Evolutionary conservation across 345 rosid genomes (phyloP), one percentile per base, ranked within the genome.

Genomic region (Eucalyptus curtisii): DNA sequence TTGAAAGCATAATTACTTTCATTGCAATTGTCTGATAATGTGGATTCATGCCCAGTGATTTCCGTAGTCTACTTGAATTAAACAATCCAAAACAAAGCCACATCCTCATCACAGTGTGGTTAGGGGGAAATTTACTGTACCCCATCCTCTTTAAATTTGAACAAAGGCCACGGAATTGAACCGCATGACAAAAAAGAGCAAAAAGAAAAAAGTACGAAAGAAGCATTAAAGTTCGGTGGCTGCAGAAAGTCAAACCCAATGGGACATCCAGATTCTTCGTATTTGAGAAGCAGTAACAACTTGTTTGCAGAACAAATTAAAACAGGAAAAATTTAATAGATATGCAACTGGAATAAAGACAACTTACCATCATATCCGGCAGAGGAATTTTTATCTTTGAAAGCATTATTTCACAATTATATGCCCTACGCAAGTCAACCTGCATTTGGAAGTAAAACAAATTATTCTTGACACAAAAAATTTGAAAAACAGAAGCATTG

Each of bases 321-420:
- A 49, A 27, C 24, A 85, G 64, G 88, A 27, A 59, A 27, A 20
- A 71, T 27, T 79, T 12, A 49, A 20, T 30, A 40, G 8, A 13
- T 86, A 42, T 40, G 66, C 64, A 86, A 30, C 45, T 40, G 44
- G 80, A 91, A 89, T 48, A 90, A 90, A 87, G 88, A 88, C 76
- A 90, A 92, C 99, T 95, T 97, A 97, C 99, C 91, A 97, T 94
- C 99, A 97, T 94, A 88, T 95, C 97, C 20, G 97, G 98, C 87
- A 97, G 93, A 84, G 99, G 99, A 89, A 97, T 91, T 93, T 97
- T 97, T 90, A 97, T 92, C 92, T 96, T 97, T 87, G 99, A 92
- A 88, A 97, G 98, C 99, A 97, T 97, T 92, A 97, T 97, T 94
- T 97, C 99, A 93, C 99, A 97, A 90, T 97, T 97, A 92, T 97